A percentile compares a stretch with the other conserved stretches of the same genome.
Evolutionary conservation across 2,329 filamentous ascomycete genomes (phyloP).

Genomic region (Botryotinia calthae): DNA sequence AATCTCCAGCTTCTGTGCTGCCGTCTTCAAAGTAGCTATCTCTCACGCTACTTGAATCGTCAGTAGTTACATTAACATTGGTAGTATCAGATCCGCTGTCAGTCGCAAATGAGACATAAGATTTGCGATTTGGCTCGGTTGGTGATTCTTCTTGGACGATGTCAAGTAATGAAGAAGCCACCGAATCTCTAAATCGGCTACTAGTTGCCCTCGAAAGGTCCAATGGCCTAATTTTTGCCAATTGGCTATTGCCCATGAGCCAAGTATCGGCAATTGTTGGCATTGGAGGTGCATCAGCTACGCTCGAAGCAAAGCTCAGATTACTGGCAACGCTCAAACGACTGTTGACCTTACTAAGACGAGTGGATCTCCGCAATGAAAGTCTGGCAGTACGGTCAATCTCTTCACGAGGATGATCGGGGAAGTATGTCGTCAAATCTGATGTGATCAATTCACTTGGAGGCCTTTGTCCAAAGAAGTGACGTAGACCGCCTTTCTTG

Average conservation of each 20-base stretch:
- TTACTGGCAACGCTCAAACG: slow-evolving; percentile 92
- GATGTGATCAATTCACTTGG: slow-evolving; percentile 97
- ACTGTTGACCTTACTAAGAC: slow-evolving; percentile 88
- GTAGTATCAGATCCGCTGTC: slow-evolving; percentile 66
- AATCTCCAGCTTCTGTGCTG: slow-evolving; percentile 66
- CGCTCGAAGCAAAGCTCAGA: slow-evolving; percentile 85
- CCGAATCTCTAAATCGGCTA: slow-evolving; percentile 75
- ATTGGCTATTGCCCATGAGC: slow-evolving; percentile 63
- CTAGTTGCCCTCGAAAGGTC: slow-evolving; percentile 42
- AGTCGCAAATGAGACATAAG: slow-evolving; percentile 76
- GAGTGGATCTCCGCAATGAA: slow-evolving; percentile 84
- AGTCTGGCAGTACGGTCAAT: slow-evolving; percentile 94
- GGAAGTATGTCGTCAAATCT: slow-evolving; percentile 95
- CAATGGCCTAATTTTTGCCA: slow-evolving; percentile 49
- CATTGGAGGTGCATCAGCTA: slow-evolving; percentile 90
- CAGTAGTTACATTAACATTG: slow-evolving; percentile 71
- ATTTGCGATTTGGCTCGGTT: slow-evolving; percentile 85
- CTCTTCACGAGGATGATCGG: slow-evolving; percentile 87
- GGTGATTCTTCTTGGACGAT: slow-evolving; percentile 86
- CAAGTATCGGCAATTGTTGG: slow-evolving; percentile 94
- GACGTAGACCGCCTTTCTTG: slow-evolving; percentile 63
- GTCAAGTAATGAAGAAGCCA: slow-evolving; percentile 84
- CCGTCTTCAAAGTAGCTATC: slow-evolving; percentile 84
- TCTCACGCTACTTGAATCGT: slow-evolving; percentile 66
- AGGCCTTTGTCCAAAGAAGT: slow-evolving; percentile 87